Base-by-base conservation (phyloP, 805 yeast species). In the Candida patagonica region DNA sequence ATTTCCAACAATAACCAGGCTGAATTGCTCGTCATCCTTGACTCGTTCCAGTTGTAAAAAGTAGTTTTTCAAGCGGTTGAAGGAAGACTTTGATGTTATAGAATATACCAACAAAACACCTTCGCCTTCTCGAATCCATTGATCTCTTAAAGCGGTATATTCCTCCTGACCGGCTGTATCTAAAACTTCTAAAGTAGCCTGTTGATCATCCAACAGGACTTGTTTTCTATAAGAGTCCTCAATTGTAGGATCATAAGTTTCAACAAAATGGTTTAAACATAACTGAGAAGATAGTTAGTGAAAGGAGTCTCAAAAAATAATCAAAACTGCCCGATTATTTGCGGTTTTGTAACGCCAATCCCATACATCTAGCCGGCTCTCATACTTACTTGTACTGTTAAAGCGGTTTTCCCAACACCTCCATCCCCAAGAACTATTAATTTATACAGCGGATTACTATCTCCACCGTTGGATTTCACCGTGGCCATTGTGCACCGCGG, bases 391-490 rank as follows among this genome's bases (percentile, higher is more conserved):
- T 89, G 95, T 51, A 92, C 89, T 29, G 97, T 92, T 48, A 92
- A 68, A 4, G 98, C 97, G 10, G 95, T 84, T 62, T 92, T 92
- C 63, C 99, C 99, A 39, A 92, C 98, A 62, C 96, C 96, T 61
- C 97, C 97, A 38, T 96, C 97, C 42, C 98, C 99, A 40, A 92
- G 95, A 37, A 92, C 96, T 9, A 92, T 96, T 43, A 92, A 65
- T 58, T 89, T 85, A 59, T 79, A 87, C 60, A 63, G 47, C 36
- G 62, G 55, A 30, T 48, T 51, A 16, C n/a, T n/a, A n/a, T n/a
- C n/a, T n/a, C n/a, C n/a, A n/a, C n/a, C n/a, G n/a, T n/a, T n/a
- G n/a, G n/a, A n/a, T n/a, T n/a, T n/a, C n/a, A n/a, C n/a, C n/a
- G n/a, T n/a, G n/a, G n/a, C n/a, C n/a, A n/a, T n/a, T n/a, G n/a